Evolutionary conservation across 495 filamentous ascomycete genomes (phyloP).

Genomic region (Aspergillus heteromorphus): DNA sequence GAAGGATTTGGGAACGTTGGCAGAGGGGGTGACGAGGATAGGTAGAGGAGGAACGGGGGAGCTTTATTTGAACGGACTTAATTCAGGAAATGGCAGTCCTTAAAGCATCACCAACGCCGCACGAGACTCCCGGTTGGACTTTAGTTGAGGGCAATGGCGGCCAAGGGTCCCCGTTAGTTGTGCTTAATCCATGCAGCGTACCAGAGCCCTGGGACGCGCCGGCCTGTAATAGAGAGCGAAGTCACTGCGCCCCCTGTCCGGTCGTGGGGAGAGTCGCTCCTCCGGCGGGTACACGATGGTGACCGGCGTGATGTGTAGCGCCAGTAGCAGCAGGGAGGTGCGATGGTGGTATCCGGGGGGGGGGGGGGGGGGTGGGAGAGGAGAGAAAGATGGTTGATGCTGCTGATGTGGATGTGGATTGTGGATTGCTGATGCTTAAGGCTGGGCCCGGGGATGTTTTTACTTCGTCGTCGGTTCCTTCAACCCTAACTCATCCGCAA

Average conservation of each 20-base stretch:
- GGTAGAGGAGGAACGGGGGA: conserved; percentile 1
- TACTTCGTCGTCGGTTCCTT: background rate
- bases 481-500: background rate
- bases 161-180: conserved; percentile 17
- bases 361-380: background rate
- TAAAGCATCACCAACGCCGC: conserved; percentile 15
- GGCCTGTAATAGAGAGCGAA: conserved; percentile 17
- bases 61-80: conserved; percentile 2
- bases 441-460: too few relatives aligned
- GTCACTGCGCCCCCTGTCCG: conserved; percentile 19
- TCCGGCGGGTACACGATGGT: conserved; percentile 17
- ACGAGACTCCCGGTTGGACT: conserved; percentile 20
- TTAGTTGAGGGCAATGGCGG: conserved; percentile 9
- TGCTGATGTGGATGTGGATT: background rate
- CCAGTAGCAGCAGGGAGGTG: conserved; percentile 13
- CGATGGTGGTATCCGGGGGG: background rate
- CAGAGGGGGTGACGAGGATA: background rate
- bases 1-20: background rate
- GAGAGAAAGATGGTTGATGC: too few relatives aligned
- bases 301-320: conserved; percentile 13
- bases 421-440: too few relatives aligned
- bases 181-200: conserved; percentile 24
- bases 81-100: conserved; percentile 1
- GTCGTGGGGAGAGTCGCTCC: conserved; percentile 7
- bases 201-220: conserved; percentile 18